Conservation (phyloP, 495 filamentous ascomycete genomes). For the Trichoderma erinaceum region DNA sequence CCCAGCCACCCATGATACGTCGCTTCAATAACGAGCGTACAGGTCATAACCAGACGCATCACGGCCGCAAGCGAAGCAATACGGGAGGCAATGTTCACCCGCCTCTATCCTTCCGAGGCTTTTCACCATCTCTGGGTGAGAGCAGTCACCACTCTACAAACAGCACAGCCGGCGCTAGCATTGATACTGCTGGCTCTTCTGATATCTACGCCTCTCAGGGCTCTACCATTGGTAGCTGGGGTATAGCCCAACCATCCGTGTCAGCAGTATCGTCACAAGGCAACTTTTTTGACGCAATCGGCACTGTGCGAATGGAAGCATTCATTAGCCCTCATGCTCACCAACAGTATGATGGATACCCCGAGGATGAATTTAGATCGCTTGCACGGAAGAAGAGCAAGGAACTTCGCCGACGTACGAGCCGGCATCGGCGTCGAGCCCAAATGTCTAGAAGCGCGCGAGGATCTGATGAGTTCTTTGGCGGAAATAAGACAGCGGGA, state of each 20-base stretch:
- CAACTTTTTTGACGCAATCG: conserved; percentile 71
- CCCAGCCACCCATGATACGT: conserved; percentile 75
- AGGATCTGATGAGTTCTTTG: conserved; percentile 34
- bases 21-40: conserved; percentile 54
- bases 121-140: conserved; percentile 56
- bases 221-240: conserved; percentile 39
- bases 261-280: conserved; percentile 40
- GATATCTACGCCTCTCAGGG: conserved; percentile 47
- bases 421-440: conserved; percentile 46
- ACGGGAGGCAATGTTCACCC: conserved; percentile 66
- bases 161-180: conserved; percentile 46
- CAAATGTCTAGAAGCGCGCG: conserved; percentile 40
- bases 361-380: conserved; percentile 40
- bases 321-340: conserved; percentile 63
- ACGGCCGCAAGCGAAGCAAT: conserved; percentile 78
- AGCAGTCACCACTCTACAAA: conserved; percentile 39
- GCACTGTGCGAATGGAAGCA: conserved; percentile 94
- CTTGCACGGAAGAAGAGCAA: conserved; percentile 41
- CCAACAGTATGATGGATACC: conserved; percentile 37
- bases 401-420: conserved; percentile 42
- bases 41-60: conserved; percentile 37
- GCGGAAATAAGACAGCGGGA: conserved; percentile 25
- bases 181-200: conserved; percentile 51
- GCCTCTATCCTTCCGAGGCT: conserved; percentile 62
- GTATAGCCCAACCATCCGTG: conserved; percentile 23